Base-by-base conservation (phyloP, 306 rosid genomes). In the Psophocarpus tetragonolobus region DNA sequence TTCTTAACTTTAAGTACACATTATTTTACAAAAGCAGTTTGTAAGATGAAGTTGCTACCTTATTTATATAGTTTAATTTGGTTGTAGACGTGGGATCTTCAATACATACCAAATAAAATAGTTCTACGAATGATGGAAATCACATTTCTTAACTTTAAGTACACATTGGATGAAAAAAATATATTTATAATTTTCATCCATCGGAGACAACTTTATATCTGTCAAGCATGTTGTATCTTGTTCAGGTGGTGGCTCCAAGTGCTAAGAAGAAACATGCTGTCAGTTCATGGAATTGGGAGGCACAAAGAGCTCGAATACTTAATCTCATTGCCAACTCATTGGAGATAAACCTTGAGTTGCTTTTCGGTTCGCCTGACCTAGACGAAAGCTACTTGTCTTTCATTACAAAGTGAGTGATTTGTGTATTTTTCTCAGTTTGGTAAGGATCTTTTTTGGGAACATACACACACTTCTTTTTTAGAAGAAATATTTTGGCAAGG, bases 281-380 rank as follows among this genome's bases (percentile, higher is more conserved):
- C 20, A 91, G 84, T 65, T 87, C 93, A 21, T 92, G 97, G 98
- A 89, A 89, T 71, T 94, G 97, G 98, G 98, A 92, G 84, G 77
- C 89, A 23, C 97, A 89, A 33, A 89, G 98, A 83, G 85, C 87
- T 36, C 90, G 97, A 33, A 88, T 94, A 75, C 97, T 94, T 63
- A 83, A 82, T 38, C 89, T 92, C 80, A 89, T 94, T 82, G 98
- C 97, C 50, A 94, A 91, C 71, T 94, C 98, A 26, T 36, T 94
- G 85, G 98, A 94, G 89, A 86, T 89, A 72, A 94, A 92, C 80
- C 94, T 94, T 60, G 77, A 80, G 57, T 75, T 88, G 84, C 93
- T 94, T 83, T 94, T 94, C 82, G 93, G 98, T 79, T 87, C 93
- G 9, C 50, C 93, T 4, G 87, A 89, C 41, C 84, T 84, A 2